Evolutionary conservation across 805 yeast species (phyloP), one percentile per base, ranked within the genome.

Genomic region (Vanderwaltozyma verrucispora): DNA sequence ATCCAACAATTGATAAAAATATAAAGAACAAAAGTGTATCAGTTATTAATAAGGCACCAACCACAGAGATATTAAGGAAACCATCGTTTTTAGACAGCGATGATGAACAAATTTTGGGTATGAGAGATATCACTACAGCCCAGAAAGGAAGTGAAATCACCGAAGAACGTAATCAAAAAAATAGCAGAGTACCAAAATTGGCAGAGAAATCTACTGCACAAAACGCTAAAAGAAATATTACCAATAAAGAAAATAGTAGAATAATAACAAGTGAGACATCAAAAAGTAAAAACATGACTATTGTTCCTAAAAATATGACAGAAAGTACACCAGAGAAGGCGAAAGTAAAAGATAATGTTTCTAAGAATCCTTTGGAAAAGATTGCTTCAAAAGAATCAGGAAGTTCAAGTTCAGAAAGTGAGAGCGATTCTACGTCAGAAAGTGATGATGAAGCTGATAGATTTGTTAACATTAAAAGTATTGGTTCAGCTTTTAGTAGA

Each of bases 21-120:
- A 21, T 47, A 36, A 51, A 12, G 50, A 50, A 11, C 50, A 39
- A 45, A 54, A 56, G 36, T 70, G 64, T 40, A 51, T 70, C 19
- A 59, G 60, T 47, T 62, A 70, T 3, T 65, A 65, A 40, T 50
- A 59, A 9, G 74, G 8, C 17, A 16, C 2, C 16, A 13, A 8
- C 5, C 5, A 21, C 16, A 5, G 23, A 30, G 18, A 19, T 30
- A 4, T 19, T 36, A n/a, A 24, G 38, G n/a, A 30, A 30, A 13
- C 38, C 38, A 11, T 20, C 30, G 11, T 36, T 25, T 15, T 19
- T 27, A 7, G 30, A 26, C 6, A 25, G 26, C 19, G 38, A 36
- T 18, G 28, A 21, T 16, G 34, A 36, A 10, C 15, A 6, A 20
- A 21, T 14, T 3, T 2, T 9, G 4, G 21, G 8, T n/a, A n/a